phyloP scores from a whole-genome alignment of 306 rosid genomes.

The Calophaca sinica region DNA sequence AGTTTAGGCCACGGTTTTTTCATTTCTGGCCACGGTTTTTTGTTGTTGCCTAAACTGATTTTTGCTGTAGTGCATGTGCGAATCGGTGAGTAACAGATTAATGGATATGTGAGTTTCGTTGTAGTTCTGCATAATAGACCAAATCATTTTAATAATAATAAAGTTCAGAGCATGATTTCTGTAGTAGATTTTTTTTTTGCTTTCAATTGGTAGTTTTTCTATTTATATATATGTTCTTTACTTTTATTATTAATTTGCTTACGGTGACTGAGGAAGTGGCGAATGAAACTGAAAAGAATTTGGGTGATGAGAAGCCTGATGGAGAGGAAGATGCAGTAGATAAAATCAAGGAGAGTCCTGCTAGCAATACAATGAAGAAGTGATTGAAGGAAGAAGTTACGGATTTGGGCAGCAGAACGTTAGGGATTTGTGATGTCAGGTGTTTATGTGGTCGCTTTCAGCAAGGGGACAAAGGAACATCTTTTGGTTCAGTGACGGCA shows the following conservation, averaged over 20 bases:
- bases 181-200: neutral
- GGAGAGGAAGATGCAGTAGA: slow-evolving; percentile 64
- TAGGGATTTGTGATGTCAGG: too few species aligned
- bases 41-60: too few species aligned
- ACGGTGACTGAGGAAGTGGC: slow-evolving; percentile 75
- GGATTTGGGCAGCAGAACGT: too few species aligned
- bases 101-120: neutral
- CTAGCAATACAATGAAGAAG: too few species aligned
- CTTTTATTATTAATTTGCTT: neutral
- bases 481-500: too few species aligned
- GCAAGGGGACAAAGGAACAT: too few species aligned
- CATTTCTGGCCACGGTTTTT: too few species aligned
- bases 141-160: neutral
- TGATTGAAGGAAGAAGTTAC: too few species aligned
- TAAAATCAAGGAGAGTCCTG: slow-evolving; percentile 62
- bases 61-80: too few species aligned
- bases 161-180: neutral
- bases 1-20: too few species aligned
- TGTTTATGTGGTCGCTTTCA: too few species aligned
- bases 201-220: neutral
- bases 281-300: slow-evolving; percentile 68
- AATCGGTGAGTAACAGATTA: neutral
- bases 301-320: slow-evolving; percentile 76
- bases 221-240: neutral
- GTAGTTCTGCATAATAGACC: neutral